phyloP scores from a whole-genome alignment of 2,329 filamentous ascomycete genomes.

The Talaromyces sp. region DNA sequence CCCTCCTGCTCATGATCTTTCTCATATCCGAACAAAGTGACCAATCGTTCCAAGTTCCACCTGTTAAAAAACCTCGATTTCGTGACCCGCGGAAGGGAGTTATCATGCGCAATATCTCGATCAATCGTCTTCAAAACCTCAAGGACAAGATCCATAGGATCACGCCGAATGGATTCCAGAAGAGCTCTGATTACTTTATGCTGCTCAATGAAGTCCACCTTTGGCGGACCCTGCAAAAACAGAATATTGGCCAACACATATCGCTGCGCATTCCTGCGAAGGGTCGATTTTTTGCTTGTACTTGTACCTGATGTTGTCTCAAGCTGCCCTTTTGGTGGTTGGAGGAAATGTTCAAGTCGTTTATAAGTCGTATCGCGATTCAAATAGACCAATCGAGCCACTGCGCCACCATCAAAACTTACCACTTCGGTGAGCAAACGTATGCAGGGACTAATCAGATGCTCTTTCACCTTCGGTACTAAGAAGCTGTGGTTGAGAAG shows the following conservation, averaged over 20 bases:
- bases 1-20: slow-evolving; percentile 45
- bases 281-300: slow-evolving; percentile 67
- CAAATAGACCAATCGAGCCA: slow-evolving; percentile 73
- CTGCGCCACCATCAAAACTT: slow-evolving; percentile 76
- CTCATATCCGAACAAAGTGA: slow-evolving; percentile 62
- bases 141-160: slow-evolving; percentile 68
- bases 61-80: slow-evolving; percentile 76
- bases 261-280: slow-evolving; percentile 76
- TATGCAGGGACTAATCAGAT: slow-evolving; percentile 82
- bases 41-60: slow-evolving; percentile 67
- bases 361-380: slow-evolving; percentile 75
- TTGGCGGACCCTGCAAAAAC: slow-evolving; percentile 71
- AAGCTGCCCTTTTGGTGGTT: slow-evolving; percentile 54
- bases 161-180: slow-evolving; percentile 72
- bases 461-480: slow-evolving; percentile 76
- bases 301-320: slow-evolving; percentile 64
- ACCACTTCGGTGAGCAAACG: slow-evolving; percentile 82
- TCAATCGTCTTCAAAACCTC: slow-evolving; percentile 72
- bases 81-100: slow-evolving; percentile 64
- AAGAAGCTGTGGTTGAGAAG: slow-evolving; percentile 75
- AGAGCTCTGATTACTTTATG: slow-evolving; percentile 64
- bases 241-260: slow-evolving; percentile 77
- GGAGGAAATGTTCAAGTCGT: slow-evolving; percentile 74
- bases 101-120: slow-evolving; percentile 68
- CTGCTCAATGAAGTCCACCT: slow-evolving; percentile 77